These are phyloP conservation scores for Lactarius vividus DNA, from an alignment of 768 basidiomycete genomes.

Conservation along the genomic window DNA sequence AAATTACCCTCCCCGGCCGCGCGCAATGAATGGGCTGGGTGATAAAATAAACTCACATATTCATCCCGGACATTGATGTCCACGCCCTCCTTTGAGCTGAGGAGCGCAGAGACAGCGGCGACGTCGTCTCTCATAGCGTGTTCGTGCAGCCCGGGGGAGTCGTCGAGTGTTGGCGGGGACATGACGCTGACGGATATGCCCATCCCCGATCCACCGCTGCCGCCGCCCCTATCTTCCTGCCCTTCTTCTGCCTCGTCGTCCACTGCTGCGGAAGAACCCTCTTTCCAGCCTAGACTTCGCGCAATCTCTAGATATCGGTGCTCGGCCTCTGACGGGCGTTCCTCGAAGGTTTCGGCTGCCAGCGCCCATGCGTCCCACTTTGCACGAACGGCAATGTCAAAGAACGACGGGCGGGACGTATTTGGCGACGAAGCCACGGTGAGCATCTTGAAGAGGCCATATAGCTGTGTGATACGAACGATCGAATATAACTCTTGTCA, in stretches of 20 bases:
- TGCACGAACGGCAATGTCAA: conserved; percentile 75
- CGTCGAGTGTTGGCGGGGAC: conserved; percentile 39
- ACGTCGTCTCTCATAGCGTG: conserved; percentile 59
- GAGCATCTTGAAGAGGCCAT: conserved; percentile 77
- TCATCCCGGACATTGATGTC: conserved; percentile 65
- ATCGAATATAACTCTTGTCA: conserved; percentile 21
- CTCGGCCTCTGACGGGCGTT: conserved; percentile 50
- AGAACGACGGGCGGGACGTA: conserved; percentile 64
- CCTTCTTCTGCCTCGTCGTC: conserved; percentile 30
- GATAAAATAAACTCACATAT: conserved; percentile 52
- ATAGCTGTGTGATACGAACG: conserved; percentile 50
- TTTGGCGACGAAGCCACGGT: conserved; percentile 57
- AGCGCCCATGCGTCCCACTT: conserved; percentile 86
- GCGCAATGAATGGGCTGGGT: background rate
- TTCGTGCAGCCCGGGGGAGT: conserved; percentile 46
- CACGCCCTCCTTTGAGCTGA: conserved; percentile 40
- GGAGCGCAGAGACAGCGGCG: conserved; percentile 42
- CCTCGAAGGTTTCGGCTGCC: conserved; percentile 47
- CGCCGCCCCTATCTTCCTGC: conserved; percentile 12
- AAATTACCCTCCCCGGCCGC: background rate
- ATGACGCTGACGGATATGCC: conserved; percentile 65
- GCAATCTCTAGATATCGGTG: conserved; percentile 68
- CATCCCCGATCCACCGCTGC: conserved; percentile 44
- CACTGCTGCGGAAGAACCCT: conserved; percentile 31
- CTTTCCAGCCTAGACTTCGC: conserved; percentile 63